Evolutionary conservation across 495 filamentous ascomycete genomes (phyloP), one percentile per base, ranked within the genome.

Genomic region (Aspergillus funiculosus): DNA sequence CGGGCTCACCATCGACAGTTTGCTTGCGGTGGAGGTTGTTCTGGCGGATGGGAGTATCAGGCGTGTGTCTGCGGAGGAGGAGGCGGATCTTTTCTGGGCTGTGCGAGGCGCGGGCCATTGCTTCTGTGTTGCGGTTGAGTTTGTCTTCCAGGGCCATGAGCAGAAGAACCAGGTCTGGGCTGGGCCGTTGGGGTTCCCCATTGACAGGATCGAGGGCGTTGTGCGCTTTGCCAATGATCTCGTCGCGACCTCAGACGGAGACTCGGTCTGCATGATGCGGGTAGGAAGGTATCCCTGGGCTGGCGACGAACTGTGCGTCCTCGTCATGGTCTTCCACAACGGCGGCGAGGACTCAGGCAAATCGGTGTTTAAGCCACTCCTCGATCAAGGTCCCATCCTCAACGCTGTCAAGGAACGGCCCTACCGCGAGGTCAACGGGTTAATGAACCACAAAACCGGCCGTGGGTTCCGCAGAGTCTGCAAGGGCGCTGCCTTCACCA

Each of bases 1-100:
- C 48, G 77, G 74, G 10, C 57, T 75, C 1, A 58, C 58, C 1
- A 66, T 75, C 37, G 75, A 78, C 53, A 70, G 66, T 46, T 59
- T 79, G 1, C 18, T 78, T 14, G 54, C 53, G 7, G 64, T 62
- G 22, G 49, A 66, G 10, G 57, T 78, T 11, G 72, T 78, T 9
- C 53, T 75, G 1, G 74, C 75, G 0, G 62, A 75, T 42, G 74
- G 73, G 1, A 34, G 37, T 15, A 60, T 68, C 20, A 50, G 61
- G 11, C 53, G 37, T 4, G 63, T 64, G 0, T 66, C 62, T 3
- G 25, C 42, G 27, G 24, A 19, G 0, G 53, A 62, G 17, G 35
- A 72, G 27, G 17, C 42, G 0, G 70, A 71, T 41, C 58, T 74
- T 0, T 71, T 71, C 48, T 74, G 67, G 67, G 70, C 66, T 3